A percentile compares a stretch with the other conserved stretches of the same genome.
These are phyloP conservation scores for Phragmites australis DNA, from an alignment of 176 grass and related monocot genomes.

Conservation along the genomic window DNA sequence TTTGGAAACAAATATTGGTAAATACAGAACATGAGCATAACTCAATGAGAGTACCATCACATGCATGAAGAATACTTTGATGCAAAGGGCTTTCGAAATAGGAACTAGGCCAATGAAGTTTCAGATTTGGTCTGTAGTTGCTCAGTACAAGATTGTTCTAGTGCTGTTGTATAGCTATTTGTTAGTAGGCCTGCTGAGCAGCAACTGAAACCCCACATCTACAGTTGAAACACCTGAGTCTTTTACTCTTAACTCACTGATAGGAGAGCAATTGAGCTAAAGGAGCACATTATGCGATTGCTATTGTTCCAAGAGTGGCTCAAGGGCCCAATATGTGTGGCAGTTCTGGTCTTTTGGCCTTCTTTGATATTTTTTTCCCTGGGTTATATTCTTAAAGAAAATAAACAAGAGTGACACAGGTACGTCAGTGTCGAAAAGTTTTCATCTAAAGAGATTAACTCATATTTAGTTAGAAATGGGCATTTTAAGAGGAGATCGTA, in stretches of 20 bases:
- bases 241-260: background rate
- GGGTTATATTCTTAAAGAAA: background rate
- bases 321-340: background rate
- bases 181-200: background rate
- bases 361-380: background rate
- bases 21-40: constrained; percentile 24
- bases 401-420: background rate
- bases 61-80: constrained; percentile 4
- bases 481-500: background rate
- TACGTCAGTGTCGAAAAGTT: background rate
- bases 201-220: constrained; percentile 5
- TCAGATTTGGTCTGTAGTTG: background rate
- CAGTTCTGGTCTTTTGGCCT: background rate
- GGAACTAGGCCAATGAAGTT: constrained; percentile 16
- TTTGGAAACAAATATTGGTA: constrained; percentile 21
- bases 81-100: constrained; percentile 4
- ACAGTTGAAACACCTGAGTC: background rate
- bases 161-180: background rate
- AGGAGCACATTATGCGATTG: background rate
- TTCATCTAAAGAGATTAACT: background rate
- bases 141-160: background rate
- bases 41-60: constrained; percentile 9
- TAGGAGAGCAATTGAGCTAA: background rate
- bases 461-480: background rate
- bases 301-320: background rate